phyloP scores from a whole-genome alignment of 192 early-diverging fungal genomes.

The Podila verticillata region DNA sequence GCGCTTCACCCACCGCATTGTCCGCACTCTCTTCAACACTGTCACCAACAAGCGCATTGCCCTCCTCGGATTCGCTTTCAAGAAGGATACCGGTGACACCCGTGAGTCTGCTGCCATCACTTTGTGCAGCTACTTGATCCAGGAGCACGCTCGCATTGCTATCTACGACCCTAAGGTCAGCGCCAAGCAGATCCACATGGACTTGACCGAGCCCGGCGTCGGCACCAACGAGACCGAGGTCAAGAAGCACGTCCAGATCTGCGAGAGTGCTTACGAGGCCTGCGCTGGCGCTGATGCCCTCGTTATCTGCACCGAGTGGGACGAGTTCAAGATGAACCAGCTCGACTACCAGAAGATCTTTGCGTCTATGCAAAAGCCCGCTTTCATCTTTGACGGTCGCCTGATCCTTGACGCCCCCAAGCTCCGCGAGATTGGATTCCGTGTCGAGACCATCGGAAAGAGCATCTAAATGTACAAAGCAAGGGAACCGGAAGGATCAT shows the following conservation, averaged over 20 bases:
- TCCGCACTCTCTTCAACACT: slow-evolving; percentile 79
- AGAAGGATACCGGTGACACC: slow-evolving; percentile 94
- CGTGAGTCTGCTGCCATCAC: slow-evolving; percentile 92
- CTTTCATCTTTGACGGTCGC: slow-evolving; percentile 91
- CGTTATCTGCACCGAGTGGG: slow-evolving; percentile 88
- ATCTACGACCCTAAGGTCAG: slow-evolving; percentile 94
- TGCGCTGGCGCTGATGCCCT: slow-evolving; percentile 75
- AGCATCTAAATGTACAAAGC: slow-evolving; percentile 11
- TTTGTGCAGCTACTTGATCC: slow-evolving; percentile 81
- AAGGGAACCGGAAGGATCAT: too few species aligned
- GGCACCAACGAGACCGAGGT: slow-evolving; percentile 57
- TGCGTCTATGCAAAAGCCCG: slow-evolving; percentile 79
- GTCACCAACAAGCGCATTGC: slow-evolving; percentile 84
- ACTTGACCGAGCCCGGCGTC: slow-evolving; percentile 70
- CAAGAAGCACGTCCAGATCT: slow-evolving; percentile 73
- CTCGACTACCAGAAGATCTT: slow-evolving; percentile 74
- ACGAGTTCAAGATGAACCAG: slow-evolving; percentile 77
- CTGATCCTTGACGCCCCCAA: slow-evolving; percentile 72
- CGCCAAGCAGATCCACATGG: slow-evolving; percentile 72
- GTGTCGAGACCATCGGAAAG: slow-evolving; percentile 71
- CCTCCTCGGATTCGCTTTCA: slow-evolving; percentile 92
- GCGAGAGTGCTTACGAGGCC: slow-evolving; percentile 70
- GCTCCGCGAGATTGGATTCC: slow-evolving; percentile 81
- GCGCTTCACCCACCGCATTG: slow-evolving; percentile 81
- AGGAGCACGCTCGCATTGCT: slow-evolving; percentile 76